phyloP scores from a whole-genome alignment of 805 yeast genomes.

The Jamesozyma gamospora region DNA sequence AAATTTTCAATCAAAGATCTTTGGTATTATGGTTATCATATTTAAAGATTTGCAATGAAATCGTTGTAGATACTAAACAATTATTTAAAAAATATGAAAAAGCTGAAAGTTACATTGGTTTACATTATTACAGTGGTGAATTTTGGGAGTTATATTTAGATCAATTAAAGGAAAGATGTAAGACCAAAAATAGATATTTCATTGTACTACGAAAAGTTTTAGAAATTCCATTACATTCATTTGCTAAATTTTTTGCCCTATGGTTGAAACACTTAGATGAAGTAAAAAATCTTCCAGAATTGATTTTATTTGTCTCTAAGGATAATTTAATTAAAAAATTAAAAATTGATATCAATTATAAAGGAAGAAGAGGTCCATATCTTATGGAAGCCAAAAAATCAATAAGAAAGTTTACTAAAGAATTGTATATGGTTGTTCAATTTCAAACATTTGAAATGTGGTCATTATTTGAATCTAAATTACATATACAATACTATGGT shows the following conservation, averaged over 20 bases:
- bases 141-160: slow-evolving; percentile 29
- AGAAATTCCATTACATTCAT: slow-evolving; percentile 26
- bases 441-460: slow-evolving; percentile 23
- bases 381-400: slow-evolving; percentile 27
- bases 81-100: slow-evolving; percentile 22
- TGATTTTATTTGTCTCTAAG: slow-evolving; percentile 16
- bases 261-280: slow-evolving; percentile 26
- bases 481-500: slow-evolving; percentile 19
- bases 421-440: slow-evolving; percentile 24
- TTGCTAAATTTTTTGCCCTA: slow-evolving; percentile 23
- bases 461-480: slow-evolving; percentile 24
- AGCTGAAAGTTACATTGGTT: slow-evolving; percentile 26
- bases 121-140: slow-evolving; percentile 28
- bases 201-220: slow-evolving; percentile 22
- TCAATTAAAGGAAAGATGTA: slow-evolving; percentile 18
- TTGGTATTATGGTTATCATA: slow-evolving; percentile 26
- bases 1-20: slow-evolving; percentile 22
- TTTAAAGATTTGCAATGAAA: slow-evolving; percentile 24
- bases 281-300: slow-evolving; percentile 20
- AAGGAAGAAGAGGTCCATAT: slow-evolving; percentile 26
- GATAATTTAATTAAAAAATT: slow-evolving; percentile 19
- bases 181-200: slow-evolving; percentile 16
- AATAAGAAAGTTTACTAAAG: slow-evolving; percentile 23
- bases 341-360: slow-evolving; percentile 14
- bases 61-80: slow-evolving; percentile 14